Conservation (phyloP, 2,329 filamentous ascomycete species). For the Ilyonectria mors-panacis region DNA sequence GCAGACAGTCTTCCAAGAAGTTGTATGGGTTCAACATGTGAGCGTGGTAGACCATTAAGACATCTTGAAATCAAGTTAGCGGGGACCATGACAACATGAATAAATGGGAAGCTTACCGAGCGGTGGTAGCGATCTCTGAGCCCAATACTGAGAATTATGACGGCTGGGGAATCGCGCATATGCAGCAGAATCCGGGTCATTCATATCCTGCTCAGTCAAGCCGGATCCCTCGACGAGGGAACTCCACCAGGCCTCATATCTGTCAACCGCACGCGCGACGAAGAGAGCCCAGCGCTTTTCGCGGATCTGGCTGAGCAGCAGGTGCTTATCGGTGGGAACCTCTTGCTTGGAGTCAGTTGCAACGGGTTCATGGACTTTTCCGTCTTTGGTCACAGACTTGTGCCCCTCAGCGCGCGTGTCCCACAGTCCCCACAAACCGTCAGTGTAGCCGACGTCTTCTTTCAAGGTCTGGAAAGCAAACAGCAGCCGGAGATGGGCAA, state of each 20-base stretch:
- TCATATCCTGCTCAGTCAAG: conserved; percentile 34
- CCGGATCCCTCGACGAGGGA: conserved; percentile 21
- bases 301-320: conserved; percentile 63
- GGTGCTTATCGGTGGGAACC: conserved; percentile 45
- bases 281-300: conserved; percentile 80
- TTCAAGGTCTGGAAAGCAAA: conserved; percentile 74
- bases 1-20: conserved; percentile 49
- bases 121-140: conserved; percentile 36
- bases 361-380: conserved; percentile 29
- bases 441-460: conserved; percentile 70
- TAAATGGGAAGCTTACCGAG: conserved; percentile 33
- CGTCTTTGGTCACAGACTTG: conserved; percentile 27
- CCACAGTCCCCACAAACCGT: conserved; percentile 73
- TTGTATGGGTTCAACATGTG: conserved; percentile 79
- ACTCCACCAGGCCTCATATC: conserved; percentile 74
- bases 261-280: conserved; percentile 72
- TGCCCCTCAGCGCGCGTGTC: conserved; percentile 56
- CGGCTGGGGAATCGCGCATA: conserved; percentile 29
- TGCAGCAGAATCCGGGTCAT: not conserved
- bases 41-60: conserved; percentile 81
- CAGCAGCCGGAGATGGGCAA: conserved; percentile 75
- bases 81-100: too few relatives aligned
- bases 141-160: conserved; percentile 32
- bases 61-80: conserved; percentile 60
- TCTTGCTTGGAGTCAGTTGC: conserved; percentile 17